These are phyloP conservation scores for Potentilla sterilis DNA, from an alignment of 306 rosid genomes.

Conservation along the genomic window DNA sequence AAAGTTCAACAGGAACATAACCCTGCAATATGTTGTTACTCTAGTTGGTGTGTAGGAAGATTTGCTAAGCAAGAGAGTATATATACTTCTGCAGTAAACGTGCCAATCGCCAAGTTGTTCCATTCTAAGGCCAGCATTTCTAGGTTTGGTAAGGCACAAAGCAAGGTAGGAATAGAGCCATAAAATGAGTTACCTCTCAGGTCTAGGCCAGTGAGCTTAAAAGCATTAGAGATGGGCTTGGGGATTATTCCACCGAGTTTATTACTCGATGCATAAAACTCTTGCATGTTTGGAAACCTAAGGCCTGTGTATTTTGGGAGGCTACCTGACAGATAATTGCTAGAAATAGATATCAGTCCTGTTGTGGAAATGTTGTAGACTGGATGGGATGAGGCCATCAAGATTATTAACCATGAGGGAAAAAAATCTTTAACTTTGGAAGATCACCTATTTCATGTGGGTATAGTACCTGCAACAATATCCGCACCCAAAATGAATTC, in stretches of 20 bases:
- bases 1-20: neutral
- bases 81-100: neutral
- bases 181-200: neutral
- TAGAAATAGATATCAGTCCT: accelerated
- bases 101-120: conserved; percentile 6
- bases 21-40: neutral
- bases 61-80: neutral
- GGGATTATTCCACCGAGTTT: conserved; percentile 14
- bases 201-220: neutral
- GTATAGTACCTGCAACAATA: conserved; percentile 11
- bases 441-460: conserved; percentile 21
- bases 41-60: neutral
- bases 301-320: conserved; percentile 16
- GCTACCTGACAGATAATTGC: conserved; percentile 9
- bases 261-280: neutral
- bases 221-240: conserved; percentile 22
- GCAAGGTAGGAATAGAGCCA: neutral
- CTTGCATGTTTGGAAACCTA: conserved; percentile 11
- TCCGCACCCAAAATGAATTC: too few species aligned
- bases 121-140: neutral
- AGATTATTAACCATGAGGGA: neutral
- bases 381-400: conserved; percentile 23
- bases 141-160: neutral
- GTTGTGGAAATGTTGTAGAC: conserved; percentile 25
- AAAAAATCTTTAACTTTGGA: neutral